These are phyloP conservation scores for Ceratonia siliqua DNA, from an alignment of 306 rosid genomes.

Conservation along the genomic window DNA sequence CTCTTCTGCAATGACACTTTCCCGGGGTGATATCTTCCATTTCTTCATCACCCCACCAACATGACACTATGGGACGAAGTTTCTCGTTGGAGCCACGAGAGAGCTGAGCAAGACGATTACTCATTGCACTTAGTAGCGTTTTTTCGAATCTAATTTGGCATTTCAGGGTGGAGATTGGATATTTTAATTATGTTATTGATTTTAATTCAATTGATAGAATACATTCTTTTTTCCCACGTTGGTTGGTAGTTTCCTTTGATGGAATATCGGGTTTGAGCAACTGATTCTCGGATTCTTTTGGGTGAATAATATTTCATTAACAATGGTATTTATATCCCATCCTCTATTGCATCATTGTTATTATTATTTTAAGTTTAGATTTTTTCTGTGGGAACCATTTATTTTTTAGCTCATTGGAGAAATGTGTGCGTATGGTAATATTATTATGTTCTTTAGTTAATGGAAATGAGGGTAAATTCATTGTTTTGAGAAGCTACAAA, in stretches of 20 bases:
- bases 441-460: slow-evolving; percentile 1
- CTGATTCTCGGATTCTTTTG: slow-evolving; percentile 44
- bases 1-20: slow-evolving; percentile 61
- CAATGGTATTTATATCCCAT: slow-evolving; percentile 54
- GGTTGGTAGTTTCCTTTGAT: slow-evolving; percentile 37
- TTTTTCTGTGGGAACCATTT: background rate
- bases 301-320: slow-evolving; percentile 29
- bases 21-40: slow-evolving; percentile 30
- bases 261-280: slow-evolving; percentile 51
- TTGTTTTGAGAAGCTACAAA: slow-evolving; percentile 13
- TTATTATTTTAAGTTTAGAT: background rate
- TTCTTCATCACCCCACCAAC: background rate
- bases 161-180: slow-evolving; percentile 32
- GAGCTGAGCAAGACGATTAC: slow-evolving; percentile 23
- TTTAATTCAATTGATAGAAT: slow-evolving; percentile 14
- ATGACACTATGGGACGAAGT: background rate
- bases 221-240: slow-evolving; percentile 37
- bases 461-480: slow-evolving; percentile 3
- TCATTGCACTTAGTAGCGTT: background rate
- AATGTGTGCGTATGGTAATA: background rate
- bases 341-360: background rate
- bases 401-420: background rate
- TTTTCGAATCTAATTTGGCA: background rate
- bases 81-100: background rate
- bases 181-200: slow-evolving; percentile 32